Evolutionary conservation across 768 basidiomycete genomes (phyloP).

Genomic region (Amanita exitialis): DNA sequence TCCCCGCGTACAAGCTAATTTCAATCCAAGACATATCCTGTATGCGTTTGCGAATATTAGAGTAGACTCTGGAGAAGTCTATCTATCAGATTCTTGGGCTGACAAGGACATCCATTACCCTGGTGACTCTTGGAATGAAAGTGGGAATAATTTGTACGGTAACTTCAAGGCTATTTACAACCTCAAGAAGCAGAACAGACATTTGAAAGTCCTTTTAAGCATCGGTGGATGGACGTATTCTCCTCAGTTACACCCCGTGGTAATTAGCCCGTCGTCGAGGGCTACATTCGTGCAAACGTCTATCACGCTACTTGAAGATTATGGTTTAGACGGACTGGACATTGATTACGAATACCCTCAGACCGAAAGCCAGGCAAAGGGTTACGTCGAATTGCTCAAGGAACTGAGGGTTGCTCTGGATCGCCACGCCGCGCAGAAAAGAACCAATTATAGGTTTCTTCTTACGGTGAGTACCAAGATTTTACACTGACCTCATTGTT

Average conservation of each 20-base stretch:
- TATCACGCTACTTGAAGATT: conserved; percentile 77
- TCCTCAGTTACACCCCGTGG: conserved; percentile 75
- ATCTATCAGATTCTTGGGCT: conserved; percentile 86
- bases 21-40: conserved; percentile 58
- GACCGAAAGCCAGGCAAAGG: conserved; percentile 65
- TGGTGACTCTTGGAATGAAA: conserved; percentile 91
- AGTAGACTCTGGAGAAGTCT: conserved; percentile 76
- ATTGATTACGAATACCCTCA: conserved; percentile 91
- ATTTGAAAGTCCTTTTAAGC: conserved; percentile 71
- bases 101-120: conserved; percentile 97
- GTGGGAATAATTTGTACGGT: conserved; percentile 85
- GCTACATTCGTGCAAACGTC: conserved; percentile 74
- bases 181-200: conserved; percentile 79
- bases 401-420: conserved; percentile 73
- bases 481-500: conserved; percentile 4
- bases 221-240: conserved; percentile 98
- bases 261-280: conserved; percentile 51
- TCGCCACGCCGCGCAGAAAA: conserved; percentile 49
- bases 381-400: conserved; percentile 74
- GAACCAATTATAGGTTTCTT: conserved; percentile 52
- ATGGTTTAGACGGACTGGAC: conserved; percentile 88
- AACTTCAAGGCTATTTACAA: conserved; percentile 92
- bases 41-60: conserved; percentile 91
- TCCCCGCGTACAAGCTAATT: neutral
- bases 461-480: conserved; percentile 47